Evolutionary conservation across 805 yeast species (phyloP).

Genomic region (Nakazawaea ishiwadae): DNA sequence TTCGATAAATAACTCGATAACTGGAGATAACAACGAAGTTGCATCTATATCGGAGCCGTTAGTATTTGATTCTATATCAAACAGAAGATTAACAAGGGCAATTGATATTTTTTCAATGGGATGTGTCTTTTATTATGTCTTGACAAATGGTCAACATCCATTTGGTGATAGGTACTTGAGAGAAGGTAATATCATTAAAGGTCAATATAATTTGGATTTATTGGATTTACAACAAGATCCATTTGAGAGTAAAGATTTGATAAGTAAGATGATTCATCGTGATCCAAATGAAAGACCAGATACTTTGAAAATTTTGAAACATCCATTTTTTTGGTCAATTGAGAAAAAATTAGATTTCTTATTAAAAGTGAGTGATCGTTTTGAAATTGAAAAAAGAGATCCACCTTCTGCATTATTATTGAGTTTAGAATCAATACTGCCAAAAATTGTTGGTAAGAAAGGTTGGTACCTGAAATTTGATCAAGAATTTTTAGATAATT

Average conservation of each 20-base stretch:
- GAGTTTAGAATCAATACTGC: slow-evolving; percentile 49
- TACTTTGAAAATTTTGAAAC: slow-evolving; percentile 62
- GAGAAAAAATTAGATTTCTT: slow-evolving; percentile 78
- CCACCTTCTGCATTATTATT: slow-evolving; percentile 63
- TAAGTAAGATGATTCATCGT: slow-evolving; percentile 62
- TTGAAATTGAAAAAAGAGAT: slow-evolving; percentile 79
- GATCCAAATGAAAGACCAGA: slow-evolving; percentile 72
- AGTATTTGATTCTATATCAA: slow-evolving; percentile 35
- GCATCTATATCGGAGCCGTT: slow-evolving; percentile 22
- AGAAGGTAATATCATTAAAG: slow-evolving; percentile 82
- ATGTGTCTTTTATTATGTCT: slow-evolving; percentile 84
- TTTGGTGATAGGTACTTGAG: slow-evolving; percentile 89
- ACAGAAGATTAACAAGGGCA: slow-evolving; percentile 74
- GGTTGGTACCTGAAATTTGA: slow-evolving; percentile 83
- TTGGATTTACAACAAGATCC: slow-evolving; percentile 41
- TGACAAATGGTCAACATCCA: slow-evolving; percentile 85
- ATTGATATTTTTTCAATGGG: slow-evolving; percentile 94
- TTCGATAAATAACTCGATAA: slow-evolving; percentile 21
- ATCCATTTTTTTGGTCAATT: slow-evolving; percentile 84
- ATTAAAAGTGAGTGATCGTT: slow-evolving; percentile 83
- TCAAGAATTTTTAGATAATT: slow-evolving; percentile 65
- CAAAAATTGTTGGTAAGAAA: slow-evolving; percentile 45
- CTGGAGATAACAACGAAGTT: not conserved
- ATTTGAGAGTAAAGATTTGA: slow-evolving; percentile 68
- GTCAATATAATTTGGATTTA: slow-evolving; percentile 46